Conservation (phyloP, 78 protist species). For the Dictyostelium capitatum region DNA sequence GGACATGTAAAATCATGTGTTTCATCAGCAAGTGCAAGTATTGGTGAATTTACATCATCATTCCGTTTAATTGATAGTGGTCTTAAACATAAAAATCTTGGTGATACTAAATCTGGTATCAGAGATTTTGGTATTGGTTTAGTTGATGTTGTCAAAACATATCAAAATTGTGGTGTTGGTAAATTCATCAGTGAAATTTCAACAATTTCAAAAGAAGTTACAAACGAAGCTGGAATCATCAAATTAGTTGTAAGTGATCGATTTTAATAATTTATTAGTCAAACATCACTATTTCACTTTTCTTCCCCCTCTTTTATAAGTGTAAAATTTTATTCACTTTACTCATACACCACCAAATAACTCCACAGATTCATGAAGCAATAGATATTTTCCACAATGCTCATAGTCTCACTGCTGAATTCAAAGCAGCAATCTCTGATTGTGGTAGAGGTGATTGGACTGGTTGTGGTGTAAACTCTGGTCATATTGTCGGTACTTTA, state of each 20-base stretch:
- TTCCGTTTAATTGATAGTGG: constrained; percentile 11
- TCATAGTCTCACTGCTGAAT: constrained; percentile 35
- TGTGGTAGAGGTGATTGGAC: constrained; percentile 6
- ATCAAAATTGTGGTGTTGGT: constrained; percentile 34
- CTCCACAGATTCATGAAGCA: constrained; percentile 38
- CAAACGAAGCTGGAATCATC: constrained; percentile 21
- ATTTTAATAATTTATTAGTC: too few relatives aligned
- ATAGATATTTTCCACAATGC: constrained; percentile 59
- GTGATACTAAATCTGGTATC: neutral
- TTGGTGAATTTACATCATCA: neutral
- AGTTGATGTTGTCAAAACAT: constrained; percentile 7
- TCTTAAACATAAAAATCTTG: neutral
- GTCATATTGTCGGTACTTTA: constrained; percentile 29
- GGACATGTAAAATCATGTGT: constrained; percentile 27
- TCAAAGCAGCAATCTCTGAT: constrained; percentile 47
- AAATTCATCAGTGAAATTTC: constrained; percentile 40
- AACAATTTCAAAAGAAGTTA: constrained; percentile 1
- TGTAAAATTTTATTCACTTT: neutral
- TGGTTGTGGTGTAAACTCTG: constrained; percentile 36
- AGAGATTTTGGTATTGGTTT: constrained; percentile 37
- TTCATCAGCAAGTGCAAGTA: neutral
- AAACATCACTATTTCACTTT: too few relatives aligned
- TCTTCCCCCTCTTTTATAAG: too few relatives aligned
- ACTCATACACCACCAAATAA: too few relatives aligned
- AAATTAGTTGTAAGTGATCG: too few relatives aligned